Base-by-base conservation (phyloP, 2,329 filamentous ascomycete genomes). In the Botrytis tulipae region DNA sequence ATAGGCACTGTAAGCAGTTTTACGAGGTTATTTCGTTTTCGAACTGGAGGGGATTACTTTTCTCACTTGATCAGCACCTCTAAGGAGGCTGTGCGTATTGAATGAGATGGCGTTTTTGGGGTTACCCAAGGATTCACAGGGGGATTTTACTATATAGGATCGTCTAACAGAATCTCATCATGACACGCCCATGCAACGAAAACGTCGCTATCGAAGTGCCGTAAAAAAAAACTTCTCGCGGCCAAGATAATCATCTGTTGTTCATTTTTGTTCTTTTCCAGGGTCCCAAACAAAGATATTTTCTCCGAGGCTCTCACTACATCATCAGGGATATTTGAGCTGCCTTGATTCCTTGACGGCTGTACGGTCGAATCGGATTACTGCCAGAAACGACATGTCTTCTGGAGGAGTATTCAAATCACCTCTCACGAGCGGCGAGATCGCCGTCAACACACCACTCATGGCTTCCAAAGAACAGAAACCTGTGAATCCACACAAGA, bases 391-490 rank as follows among this genome's bases (percentile, higher is more conserved):
- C 62, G 67, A 46, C 16, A 72, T 72, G 71, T 72, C 71, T 7
- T 72, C 71, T 20, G 71, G 71, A 69, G 71, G 71, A 44, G 29
- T 72, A 16, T 72, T 61, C 71, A 72, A 72, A 9, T 48, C 62
- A 4, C 70, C 70, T 46, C 70, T 72, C n/a, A 72, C 62, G 25
- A 72, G 48, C 51, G 60, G 48, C 51, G 48, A 68, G 22, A 60
- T 22, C 29, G 12, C 42, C 32, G 51, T 65, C 25, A 51, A 32
- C 8, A 48, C 57, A 51, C 42, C 59, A 63, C 42, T 12, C 16
- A 71, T 44, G 42, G 12, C 62, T 51, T 7, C 59, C 32, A 71
- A 62, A 32, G 35, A 22, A 16, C 29, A 48, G 54, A 71, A 71
- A 42, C 32, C 57, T 51, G 32, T 22, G 32, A 51, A 71, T 37